Evolutionary conservation across 768 basidiomycete species (phyloP), one percentile per base, ranked within the genome.

Genomic region (Mrakia blollopis): DNA sequence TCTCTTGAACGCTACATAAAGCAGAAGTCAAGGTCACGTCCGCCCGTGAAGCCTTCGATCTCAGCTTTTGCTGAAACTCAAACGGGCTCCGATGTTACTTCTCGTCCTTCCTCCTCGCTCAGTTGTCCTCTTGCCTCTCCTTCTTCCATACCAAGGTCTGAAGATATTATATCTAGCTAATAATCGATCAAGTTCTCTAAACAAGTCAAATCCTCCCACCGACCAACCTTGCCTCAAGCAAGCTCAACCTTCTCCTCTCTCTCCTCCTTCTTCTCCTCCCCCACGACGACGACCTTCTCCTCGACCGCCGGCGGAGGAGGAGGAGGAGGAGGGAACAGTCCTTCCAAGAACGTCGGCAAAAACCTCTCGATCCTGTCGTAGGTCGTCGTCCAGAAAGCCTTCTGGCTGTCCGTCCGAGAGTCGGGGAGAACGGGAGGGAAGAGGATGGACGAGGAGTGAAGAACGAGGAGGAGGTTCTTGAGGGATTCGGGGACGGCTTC

Each of bases 401-500:
- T 82, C 54, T 83, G 84, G 72, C 60, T 79, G 9, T 79, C 68
- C 21, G 81, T 79, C 47, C 81, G 23, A 4, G 67, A 79, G 76
- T 89, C 87, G 18, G 72, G 41, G 9, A 76, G 69, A 83, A 84
- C 18, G 85, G 88, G 90, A 5, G 92, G 92, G 6, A 92, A 87
- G 25, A 99, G 88, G 75, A 95, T 89, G 7, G 88, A 88, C 0
- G 91, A 91, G 1, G 94, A 92, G 80, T 94, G 90, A 93, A 99
- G 95, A 69, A 99, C 96, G 68, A 98, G 87, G 23, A 99, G 85
- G 69, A 96, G 92, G 81, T 98, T 98, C 85, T 98, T 98, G 80
- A 99, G 87, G 1, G 94, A 95, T 84, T 99, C 97, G 0, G 93
- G 94, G 28, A 97, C 88, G 0, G 96, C 96, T 83, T 99, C 97